Conservation (phyloP, 306 rosid species). For the Cucurbita moschata region DNA sequence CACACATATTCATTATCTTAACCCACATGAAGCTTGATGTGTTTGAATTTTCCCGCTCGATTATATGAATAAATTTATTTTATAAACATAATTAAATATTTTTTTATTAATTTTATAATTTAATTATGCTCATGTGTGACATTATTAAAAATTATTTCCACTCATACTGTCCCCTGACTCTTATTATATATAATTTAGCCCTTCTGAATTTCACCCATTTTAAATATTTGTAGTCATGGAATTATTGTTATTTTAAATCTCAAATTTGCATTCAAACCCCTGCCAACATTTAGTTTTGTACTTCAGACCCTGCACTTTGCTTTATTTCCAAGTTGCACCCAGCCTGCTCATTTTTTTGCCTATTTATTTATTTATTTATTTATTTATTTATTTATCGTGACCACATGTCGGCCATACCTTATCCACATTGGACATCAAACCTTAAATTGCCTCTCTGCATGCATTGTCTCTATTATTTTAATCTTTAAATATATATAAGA, state of each 20-base stretch:
- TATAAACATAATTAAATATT: neutral
- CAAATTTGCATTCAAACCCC: neutral
- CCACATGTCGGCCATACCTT: neutral
- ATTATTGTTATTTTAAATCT: neutral
- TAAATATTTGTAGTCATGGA: neutral
- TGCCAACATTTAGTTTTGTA: neutral
- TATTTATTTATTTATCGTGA: neutral
- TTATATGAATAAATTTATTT: neutral
- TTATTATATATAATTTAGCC: neutral
- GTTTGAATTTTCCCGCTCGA: constrained; percentile 7
- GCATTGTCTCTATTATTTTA: neutral
- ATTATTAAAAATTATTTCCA: neutral
- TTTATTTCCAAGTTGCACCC: neutral
- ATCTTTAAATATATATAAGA: neutral
- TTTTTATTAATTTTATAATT: neutral
- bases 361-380: neutral
- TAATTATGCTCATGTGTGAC: neutral
- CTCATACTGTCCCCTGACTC: neutral
- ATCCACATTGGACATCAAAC: constrained; percentile 5
- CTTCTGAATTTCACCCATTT: neutral
- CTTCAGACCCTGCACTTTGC: neutral
- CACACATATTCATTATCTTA: neutral
- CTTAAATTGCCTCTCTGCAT: neutral
- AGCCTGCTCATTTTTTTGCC: neutral
- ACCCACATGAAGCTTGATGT: neutral